phyloP scores from a whole-genome alignment of 1,284 basidiomycete species.

The Ceratobasidium sp. region DNA sequence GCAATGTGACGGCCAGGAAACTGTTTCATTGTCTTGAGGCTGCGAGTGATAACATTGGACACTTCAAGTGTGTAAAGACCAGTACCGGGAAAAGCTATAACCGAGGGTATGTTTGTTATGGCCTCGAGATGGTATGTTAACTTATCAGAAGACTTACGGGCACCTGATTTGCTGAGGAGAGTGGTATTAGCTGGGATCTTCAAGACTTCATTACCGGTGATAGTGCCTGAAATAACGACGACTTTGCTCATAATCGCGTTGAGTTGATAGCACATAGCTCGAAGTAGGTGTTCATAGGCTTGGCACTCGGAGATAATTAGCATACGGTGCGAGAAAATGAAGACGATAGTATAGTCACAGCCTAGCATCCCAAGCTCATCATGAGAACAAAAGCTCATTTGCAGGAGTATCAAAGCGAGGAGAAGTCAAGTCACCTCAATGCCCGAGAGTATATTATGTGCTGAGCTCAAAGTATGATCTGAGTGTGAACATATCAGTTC shows the following conservation, averaged over 20 bases:
- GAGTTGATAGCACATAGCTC: neutral
- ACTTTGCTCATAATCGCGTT: conserved; percentile 61
- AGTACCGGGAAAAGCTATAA: conserved; percentile 8
- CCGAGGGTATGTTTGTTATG: no score
- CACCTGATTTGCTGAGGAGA: neutral
- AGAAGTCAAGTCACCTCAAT: no score
- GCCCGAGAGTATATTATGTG: no score
- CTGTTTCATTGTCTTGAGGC: conserved; percentile 6
- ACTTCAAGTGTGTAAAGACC: conserved; percentile 16
- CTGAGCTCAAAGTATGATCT: no score
- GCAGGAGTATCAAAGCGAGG: no score
- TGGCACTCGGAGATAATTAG: neutral
- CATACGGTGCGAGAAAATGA: no score
- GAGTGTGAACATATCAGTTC: no score
- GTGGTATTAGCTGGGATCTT: conserved; percentile 5
- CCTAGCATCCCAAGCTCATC: no score
- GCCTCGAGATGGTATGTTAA: no score
- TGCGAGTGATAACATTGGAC: conserved; percentile 12
- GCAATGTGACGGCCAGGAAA: neutral
- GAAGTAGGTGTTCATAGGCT: neutral
- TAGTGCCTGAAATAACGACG: conserved; percentile 59
- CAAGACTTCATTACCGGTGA: conserved; percentile 16
- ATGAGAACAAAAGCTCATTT: no score
- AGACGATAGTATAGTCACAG: no score
- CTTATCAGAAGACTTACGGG: neutral